These are phyloP conservation scores for Neoboletus magnificus DNA, from an alignment of 768 basidiomycete genomes.

Conservation along the genomic window DNA sequence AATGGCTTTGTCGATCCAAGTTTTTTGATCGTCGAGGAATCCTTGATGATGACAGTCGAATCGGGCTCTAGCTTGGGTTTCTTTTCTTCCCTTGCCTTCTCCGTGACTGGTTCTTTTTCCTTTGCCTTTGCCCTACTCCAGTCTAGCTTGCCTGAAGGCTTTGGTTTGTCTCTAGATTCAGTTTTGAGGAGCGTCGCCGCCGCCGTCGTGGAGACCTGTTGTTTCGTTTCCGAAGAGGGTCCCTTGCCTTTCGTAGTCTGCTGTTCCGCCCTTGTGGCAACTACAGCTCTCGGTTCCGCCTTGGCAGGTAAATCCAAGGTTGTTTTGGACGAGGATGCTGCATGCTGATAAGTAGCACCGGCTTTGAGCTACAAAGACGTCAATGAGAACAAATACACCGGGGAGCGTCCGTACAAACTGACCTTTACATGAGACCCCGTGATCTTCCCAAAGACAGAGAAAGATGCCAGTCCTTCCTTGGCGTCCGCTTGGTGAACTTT, in stretches of 20 bases:
- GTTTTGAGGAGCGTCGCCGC: constrained; percentile 2
- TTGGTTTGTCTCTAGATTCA: constrained; percentile 30
- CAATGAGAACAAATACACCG: neutral
- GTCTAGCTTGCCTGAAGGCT: constrained; percentile 51
- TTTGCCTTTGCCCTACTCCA: constrained; percentile 60
- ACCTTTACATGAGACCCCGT: constrained; percentile 48
- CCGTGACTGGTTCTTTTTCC: constrained; percentile 20
- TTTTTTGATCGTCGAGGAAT: neutral
- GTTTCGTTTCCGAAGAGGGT: constrained; percentile 24
- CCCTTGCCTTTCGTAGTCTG: constrained; percentile 23
- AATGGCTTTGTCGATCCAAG: neutral
- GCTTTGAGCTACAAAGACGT: constrained; percentile 14
- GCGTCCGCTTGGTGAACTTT: constrained; percentile 35
- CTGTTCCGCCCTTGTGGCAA: constrained; percentile 11
- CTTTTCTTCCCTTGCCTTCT: constrained; percentile 11
- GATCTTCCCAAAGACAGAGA: constrained; percentile 41
- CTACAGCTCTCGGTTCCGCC: constrained; percentile 9
- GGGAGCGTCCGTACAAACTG: neutral
- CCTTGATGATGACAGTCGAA: neutral
- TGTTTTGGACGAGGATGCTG: constrained; percentile 42
- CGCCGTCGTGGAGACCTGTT: constrained; percentile 25
- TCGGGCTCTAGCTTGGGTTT: constrained; percentile 17
- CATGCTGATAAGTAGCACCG: neutral
- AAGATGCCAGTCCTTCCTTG: constrained; percentile 15
- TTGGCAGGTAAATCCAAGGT: constrained; percentile 34